Conservation (phyloP, 2,329 filamentous ascomycete genomes). For the Sclerotinia glacialis region DNA sequence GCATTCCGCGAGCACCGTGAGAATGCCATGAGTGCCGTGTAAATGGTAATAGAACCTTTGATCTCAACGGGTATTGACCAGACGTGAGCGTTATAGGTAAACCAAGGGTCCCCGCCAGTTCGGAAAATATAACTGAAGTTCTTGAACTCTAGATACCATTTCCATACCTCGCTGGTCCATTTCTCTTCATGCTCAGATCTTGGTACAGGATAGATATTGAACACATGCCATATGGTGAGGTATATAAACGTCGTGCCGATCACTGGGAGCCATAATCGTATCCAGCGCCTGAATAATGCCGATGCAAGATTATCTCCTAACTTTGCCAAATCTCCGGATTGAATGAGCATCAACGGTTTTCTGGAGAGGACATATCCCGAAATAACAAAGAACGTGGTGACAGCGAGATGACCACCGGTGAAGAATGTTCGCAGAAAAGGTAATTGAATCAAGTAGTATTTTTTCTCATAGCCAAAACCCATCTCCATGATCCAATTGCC, state of each 20-base stretch:
- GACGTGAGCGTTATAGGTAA: constrained; percentile 60
- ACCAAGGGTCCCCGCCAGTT: constrained; percentile 54
- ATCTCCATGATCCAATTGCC: constrained; percentile 30
- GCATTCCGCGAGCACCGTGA: constrained; percentile 53
- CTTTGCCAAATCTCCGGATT: constrained; percentile 40
- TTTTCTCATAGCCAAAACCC: constrained; percentile 38
- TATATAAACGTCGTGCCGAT: constrained; percentile 45
- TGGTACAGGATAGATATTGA: constrained; percentile 29
- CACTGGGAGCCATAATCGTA: constrained; percentile 48
- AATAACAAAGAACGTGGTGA: constrained; percentile 51
- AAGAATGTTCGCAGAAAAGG: constrained; percentile 60
- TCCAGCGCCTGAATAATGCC: constrained; percentile 47
- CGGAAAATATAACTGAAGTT: constrained; percentile 68
- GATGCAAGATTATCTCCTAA: constrained; percentile 45
- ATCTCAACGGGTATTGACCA: constrained; percentile 58
- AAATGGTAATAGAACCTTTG: constrained; percentile 62
- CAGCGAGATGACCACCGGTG: constrained; percentile 58
- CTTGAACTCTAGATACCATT: constrained; percentile 52
- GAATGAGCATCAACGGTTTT: constrained; percentile 45
- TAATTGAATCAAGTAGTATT: constrained; percentile 45
- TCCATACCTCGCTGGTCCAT: constrained; percentile 33
- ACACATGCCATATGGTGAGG: constrained; percentile 34
- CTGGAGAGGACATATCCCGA: constrained; percentile 48
- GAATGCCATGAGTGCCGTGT: constrained; percentile 53
- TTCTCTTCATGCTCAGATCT: constrained; percentile 26